Conservation (phyloP, 208 protist genomes). For the Wallacemonas collosoma region DNA sequence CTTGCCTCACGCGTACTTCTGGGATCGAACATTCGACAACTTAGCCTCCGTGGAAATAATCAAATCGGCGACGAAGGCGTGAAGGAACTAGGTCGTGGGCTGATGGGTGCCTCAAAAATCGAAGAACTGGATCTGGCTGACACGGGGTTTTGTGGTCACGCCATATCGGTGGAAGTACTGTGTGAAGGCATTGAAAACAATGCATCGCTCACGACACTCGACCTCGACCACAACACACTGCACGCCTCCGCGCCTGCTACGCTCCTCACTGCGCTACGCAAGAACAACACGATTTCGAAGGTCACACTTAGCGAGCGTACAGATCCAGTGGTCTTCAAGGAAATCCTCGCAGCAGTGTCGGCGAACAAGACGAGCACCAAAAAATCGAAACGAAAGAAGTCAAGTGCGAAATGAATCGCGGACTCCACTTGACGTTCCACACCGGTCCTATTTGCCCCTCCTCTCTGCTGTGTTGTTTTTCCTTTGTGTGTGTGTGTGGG, state of each 20-base stretch:
- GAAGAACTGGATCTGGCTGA: conserved; percentile 80
- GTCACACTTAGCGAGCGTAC: conserved; percentile 69
- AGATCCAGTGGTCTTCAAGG: conserved; percentile 59
- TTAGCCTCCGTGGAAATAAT: conserved; percentile 80
- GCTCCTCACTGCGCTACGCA: conserved; percentile 53
- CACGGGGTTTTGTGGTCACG: conserved; percentile 63
- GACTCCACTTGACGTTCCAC: not conserved
- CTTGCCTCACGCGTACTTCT: conserved; percentile 68
- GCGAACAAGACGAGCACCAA: conserved; percentile 37
- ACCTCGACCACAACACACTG: conserved; percentile 83
- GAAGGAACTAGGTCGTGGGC: conserved; percentile 49
- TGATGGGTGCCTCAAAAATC: conserved; percentile 59
- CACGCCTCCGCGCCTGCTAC: conserved; percentile 39
- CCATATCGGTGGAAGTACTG: conserved; percentile 65
- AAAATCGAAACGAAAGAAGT: conserved; percentile 43
- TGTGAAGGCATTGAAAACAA: conserved; percentile 76
- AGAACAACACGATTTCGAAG: conserved; percentile 49
- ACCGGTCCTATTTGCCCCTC: not conserved
- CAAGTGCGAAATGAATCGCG: conserved; percentile 3
- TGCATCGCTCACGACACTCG: conserved; percentile 46
- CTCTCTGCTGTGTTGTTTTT: conserved; percentile 10
- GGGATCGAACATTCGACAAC: conserved; percentile 60
- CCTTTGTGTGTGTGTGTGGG: conserved; percentile 11
- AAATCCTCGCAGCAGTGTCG: conserved; percentile 55
- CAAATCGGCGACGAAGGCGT: conserved; percentile 67